phyloP scores from a whole-genome alignment of 2,329 filamentous ascomycete genomes.

The Teratosphaeria destructans region DNA sequence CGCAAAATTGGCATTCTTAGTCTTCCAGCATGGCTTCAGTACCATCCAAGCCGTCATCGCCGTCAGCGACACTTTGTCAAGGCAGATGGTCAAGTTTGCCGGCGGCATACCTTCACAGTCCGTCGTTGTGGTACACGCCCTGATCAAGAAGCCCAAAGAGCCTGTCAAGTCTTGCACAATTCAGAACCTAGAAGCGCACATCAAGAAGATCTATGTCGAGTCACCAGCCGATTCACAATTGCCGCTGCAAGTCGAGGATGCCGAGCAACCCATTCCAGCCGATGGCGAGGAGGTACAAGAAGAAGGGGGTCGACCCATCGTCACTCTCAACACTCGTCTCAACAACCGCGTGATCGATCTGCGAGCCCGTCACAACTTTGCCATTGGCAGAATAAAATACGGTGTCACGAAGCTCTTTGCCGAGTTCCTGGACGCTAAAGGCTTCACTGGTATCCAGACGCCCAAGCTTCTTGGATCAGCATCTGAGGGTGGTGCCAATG shows the following conservation, averaged over 20 bases:
- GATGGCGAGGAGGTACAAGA: slow-evolving; percentile 39
- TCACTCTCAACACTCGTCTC: slow-evolving; percentile 72
- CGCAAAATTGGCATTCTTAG: slow-evolving; percentile 84
- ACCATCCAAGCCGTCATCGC: slow-evolving; percentile 73
- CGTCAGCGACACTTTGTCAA: slow-evolving; percentile 50
- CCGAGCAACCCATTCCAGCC: slow-evolving; percentile 38
- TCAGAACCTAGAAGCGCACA: slow-evolving; percentile 72
- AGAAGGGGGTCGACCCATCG: slow-evolving; percentile 53
- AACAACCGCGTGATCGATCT: slow-evolving; percentile 92
- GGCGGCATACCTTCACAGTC: slow-evolving; percentile 66
- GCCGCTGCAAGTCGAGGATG: slow-evolving; percentile 49
- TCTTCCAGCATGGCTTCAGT: slow-evolving; percentile 65
- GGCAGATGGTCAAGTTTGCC: slow-evolving; percentile 89
- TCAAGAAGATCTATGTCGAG: slow-evolving; percentile 73
- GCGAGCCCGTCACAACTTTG: slow-evolving; percentile 80
- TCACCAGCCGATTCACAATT: slow-evolving; percentile 51
- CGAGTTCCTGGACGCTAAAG: slow-evolving; percentile 64
- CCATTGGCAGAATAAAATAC: slow-evolving; percentile 63
- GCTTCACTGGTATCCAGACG: slow-evolving; percentile 77
- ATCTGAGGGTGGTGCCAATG: slow-evolving; percentile 85
- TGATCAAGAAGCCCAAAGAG: slow-evolving; percentile 71
- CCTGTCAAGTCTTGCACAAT: slow-evolving; percentile 82
- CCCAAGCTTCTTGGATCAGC: slow-evolving; percentile 83
- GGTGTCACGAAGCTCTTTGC: slow-evolving; percentile 61
- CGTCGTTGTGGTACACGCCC: slow-evolving; percentile 61